A percentile compares a stretch with the other conserved stretches of the same genome.
These are phyloP conservation scores for Coccinonectria pachysandricola DNA, from an alignment of 2,329 filamentous ascomycete genomes.

Conservation along the genomic window DNA sequence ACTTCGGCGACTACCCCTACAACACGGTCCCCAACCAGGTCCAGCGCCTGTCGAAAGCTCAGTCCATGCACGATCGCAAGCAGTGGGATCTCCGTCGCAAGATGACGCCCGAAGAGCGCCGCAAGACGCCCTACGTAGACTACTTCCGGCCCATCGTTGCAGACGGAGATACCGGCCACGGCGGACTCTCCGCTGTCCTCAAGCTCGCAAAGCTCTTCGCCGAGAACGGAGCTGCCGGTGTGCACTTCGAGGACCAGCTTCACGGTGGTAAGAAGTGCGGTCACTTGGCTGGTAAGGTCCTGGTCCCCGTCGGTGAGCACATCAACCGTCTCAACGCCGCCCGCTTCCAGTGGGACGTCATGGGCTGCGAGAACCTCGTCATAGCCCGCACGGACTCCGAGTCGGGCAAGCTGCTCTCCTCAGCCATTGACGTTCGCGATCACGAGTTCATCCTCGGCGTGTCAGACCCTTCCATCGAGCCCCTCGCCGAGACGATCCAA, in stretches of 20 bases:
- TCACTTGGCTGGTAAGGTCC: constrained; percentile 88
- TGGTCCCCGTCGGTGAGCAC: constrained; percentile 89
- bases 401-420: constrained; percentile 81
- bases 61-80: constrained; percentile 93
- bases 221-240: constrained; percentile 89
- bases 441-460: constrained; percentile 95
- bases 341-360: constrained; percentile 95
- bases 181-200: constrained; percentile 81
- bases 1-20: constrained; percentile 98
- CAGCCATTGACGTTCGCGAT: constrained; percentile 84
- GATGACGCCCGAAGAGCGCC: constrained; percentile 62
- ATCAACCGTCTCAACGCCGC: constrained; percentile 89
- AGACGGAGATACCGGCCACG: constrained; percentile 93
- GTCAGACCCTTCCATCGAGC: constrained; percentile 60
- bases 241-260: constrained; percentile 96
- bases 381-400: constrained; percentile 95
- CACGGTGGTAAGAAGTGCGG: constrained; percentile 98
- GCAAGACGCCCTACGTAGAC: constrained; percentile 72
- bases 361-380: constrained; percentile 90
- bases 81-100: constrained; percentile 81
- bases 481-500: constrained; percentile 80
- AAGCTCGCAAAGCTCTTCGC: constrained; percentile 97
- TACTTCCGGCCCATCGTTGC: constrained; percentile 93
- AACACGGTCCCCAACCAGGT: constrained; percentile 98
- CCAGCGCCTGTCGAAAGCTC: constrained; percentile 89